phyloP scores from a whole-genome alignment of 306 rosid genomes.

The Purshia tridentata region DNA sequence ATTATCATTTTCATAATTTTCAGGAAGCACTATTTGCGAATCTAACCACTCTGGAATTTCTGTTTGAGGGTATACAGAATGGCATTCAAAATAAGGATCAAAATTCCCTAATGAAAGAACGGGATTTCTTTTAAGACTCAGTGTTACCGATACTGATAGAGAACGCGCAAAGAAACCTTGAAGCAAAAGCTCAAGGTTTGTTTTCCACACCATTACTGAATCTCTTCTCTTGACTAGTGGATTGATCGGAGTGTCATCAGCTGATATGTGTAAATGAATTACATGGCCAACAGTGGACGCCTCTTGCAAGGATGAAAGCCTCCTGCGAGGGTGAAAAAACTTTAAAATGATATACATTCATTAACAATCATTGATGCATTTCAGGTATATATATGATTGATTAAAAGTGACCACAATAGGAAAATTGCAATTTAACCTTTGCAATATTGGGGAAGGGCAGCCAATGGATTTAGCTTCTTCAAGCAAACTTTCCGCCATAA shows the following conservation, averaged over 20 bases:
- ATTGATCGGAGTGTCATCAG: background rate
- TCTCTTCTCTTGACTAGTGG: background rate
- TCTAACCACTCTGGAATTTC: slow-evolving; percentile 1
- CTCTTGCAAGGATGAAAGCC: background rate
- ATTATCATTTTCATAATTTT: background rate
- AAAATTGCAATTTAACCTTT: no score
- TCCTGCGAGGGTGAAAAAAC: background rate
- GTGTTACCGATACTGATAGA: background rate
- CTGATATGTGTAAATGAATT: background rate
- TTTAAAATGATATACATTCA: background rate
- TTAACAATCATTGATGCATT: background rate
- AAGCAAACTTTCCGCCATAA: background rate
- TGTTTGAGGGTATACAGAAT: background rate
- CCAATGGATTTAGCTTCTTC: background rate
- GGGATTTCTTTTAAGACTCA: background rate
- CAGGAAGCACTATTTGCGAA: no score
- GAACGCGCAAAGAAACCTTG: background rate
- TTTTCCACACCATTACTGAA: background rate
- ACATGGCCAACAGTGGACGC: background rate
- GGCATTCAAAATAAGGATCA: background rate
- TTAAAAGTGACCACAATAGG: no score
- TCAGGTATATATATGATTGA: background rate
- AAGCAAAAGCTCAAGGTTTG: background rate
- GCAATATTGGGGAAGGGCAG: no score
- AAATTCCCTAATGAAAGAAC: background rate